phyloP scores from a whole-genome alignment of 208 protist species.

The Crithidia brevicula region DNA sequence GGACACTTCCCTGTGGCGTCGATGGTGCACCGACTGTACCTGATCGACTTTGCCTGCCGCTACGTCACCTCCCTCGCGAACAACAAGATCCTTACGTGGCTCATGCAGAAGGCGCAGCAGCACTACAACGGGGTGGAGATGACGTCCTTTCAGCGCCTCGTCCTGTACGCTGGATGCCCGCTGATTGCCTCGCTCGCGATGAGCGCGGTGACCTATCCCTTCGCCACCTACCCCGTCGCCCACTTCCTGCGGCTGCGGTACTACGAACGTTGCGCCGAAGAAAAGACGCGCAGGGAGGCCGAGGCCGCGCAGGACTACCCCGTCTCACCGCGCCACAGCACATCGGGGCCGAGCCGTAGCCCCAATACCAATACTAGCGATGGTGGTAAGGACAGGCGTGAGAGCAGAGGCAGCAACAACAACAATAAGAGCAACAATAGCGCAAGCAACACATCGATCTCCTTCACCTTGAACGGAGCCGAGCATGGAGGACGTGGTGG shows the following conservation, averaged over 20 bases:
- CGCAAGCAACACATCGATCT: neutral
- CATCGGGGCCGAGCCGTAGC: no score
- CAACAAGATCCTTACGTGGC: conserved; percentile 36
- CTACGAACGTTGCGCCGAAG: conserved; percentile 37
- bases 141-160: conserved; percentile 15
- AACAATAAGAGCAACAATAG: neutral
- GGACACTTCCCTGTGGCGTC: conserved; percentile 25
- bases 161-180: conserved; percentile 33
- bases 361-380: neutral
- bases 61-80: conserved; percentile 35
- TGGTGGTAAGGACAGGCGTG: neutral
- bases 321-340: neutral
- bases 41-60: conserved; percentile 39
- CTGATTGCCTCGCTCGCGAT: conserved; percentile 27
- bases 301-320: conserved; percentile 29
- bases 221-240: conserved; percentile 31
- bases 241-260: conserved; percentile 43
- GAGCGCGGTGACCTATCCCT: conserved; percentile 34
- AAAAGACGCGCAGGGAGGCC: neutral
- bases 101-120: conserved; percentile 13
- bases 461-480: neutral
- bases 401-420: neutral
- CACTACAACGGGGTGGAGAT: conserved; percentile 12
- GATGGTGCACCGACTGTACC: conserved; percentile 30
- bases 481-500: neutral